Evolutionary conservation across 768 basidiomycete species (phyloP), one percentile per base, ranked within the genome.

Genomic region (Boletus eberwhitei): DNA sequence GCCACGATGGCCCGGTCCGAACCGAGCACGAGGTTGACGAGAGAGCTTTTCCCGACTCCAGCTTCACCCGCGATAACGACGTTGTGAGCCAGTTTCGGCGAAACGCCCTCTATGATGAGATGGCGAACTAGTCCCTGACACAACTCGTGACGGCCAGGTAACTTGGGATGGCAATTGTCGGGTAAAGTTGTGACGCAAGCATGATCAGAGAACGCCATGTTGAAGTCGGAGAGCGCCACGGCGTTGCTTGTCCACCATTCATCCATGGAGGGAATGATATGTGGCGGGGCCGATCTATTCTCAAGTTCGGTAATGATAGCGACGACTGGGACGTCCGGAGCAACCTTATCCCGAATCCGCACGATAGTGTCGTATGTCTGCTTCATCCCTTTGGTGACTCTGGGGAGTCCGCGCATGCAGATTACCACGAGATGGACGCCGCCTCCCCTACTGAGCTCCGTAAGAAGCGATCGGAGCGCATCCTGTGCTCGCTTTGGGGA

Each of bases 241-340:
- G 63, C 42, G 43, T 77, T 77, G 53, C 55, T 53, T 26, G 46
- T 50, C 76, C 75, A 77, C 77, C 77, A 78, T 29, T 65, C 60
- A 0, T 71, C 69, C 66, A 74, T 73, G 21, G 69, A 68, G 2
- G 52, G 31, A 7, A 62, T 47, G 50, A 65, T 54, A 21, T 62
- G 52, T 12, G 60, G 41, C 2, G 17, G 16, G 26, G 52, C 26
- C 8, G 63, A 65, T 32, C 57, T 51, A 36, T 71, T 70, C 55
- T 73, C 72, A 16, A 73, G 64, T 21, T 73, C 72, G 29, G 71
- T 72, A 44, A 72, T 24, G 37, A 71, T 57, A 14, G 67, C 52
- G 14, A 60, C 65, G 24, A 72, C 45, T 1, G 65, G 69, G n/a
- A 62, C 44, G 1, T 56, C 49, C 3, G 57, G 54, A 12, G 60